Percentiles rank a stretch among this genome's conserved stretches.
These are phyloP conservation scores for Poronia punctata DNA, from an alignment of 495 filamentous ascomycete genomes.

Conservation along the genomic window DNA sequence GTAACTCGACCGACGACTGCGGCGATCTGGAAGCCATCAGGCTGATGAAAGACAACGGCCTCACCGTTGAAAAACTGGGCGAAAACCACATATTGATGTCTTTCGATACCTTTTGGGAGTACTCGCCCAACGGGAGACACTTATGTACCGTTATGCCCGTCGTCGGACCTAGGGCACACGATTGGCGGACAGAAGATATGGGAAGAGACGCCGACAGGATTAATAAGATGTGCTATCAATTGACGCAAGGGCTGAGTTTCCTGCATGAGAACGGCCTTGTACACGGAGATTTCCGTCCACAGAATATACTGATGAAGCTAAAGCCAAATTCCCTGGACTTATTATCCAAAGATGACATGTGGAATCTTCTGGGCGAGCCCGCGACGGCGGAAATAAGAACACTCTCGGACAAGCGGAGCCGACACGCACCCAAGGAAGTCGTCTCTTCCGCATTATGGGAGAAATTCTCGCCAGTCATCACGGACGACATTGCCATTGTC, in stretches of 20 bases:
- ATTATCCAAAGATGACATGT: conserved; percentile 9
- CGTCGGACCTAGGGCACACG: conserved; percentile 5
- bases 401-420: background rate
- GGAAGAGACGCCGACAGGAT: conserved; percentile 5
- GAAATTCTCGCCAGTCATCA: background rate
- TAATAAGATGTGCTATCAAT: conserved; percentile 21
- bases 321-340: conserved; percentile 12
- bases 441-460: conserved; percentile 3
- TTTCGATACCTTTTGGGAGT: conserved; percentile 2
- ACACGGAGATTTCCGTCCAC: conserved; percentile 21
- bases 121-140: conserved; percentile 6
- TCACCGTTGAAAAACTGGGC: background rate
- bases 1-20: background rate
- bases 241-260: conserved; percentile 11
- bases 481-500: conserved; percentile 10
- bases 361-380: conserved; percentile 1
- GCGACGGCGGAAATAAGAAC: background rate
- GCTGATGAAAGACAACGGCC: background rate
- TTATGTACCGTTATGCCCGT: conserved; percentile 13
- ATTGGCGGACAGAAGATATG: background rate
- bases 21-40: background rate
- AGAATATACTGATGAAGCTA: conserved; percentile 18
- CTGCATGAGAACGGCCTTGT: conserved; percentile 13
- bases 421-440: conserved; percentile 12
- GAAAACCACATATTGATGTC: conserved; percentile 1